phyloP scores from a whole-genome alignment of 345 rosid genomes.

The Clausena lansium region DNA sequence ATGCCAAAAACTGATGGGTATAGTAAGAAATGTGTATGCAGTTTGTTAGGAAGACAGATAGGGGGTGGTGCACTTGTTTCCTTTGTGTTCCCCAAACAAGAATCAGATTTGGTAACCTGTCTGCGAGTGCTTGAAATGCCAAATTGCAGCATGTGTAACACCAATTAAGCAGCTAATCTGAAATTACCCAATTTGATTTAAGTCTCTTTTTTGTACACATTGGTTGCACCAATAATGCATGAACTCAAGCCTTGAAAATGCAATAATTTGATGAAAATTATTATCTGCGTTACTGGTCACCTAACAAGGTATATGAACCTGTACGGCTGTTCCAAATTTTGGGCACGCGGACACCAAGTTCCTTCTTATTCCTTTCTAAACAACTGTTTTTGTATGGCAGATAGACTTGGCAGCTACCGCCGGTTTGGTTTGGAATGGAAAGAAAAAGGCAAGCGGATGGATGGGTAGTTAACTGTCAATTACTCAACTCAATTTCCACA shows the following conservation, averaged over 20 bases:
- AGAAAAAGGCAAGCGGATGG: neutral
- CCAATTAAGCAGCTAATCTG: neutral
- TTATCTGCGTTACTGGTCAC: neutral
- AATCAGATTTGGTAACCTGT: conserved; percentile 11
- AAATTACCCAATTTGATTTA: neutral
- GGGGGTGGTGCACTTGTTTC: conserved; percentile 20
- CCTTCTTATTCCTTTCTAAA: neutral
- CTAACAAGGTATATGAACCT: neutral
- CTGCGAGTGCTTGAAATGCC: neutral
- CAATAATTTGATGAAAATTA: neutral
- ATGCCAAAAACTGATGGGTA: neutral
- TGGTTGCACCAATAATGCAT: neutral
- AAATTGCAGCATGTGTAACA: neutral
- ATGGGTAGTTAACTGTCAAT: neutral
- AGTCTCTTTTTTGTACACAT: neutral
- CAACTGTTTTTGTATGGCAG: neutral
- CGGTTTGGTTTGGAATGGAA: neutral
- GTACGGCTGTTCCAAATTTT: neutral
- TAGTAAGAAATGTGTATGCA: neutral
- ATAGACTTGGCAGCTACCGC: neutral
- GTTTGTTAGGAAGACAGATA: conserved; percentile 22
- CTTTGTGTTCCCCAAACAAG: neutral
- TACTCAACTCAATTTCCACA: neutral
- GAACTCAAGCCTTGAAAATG: neutral
- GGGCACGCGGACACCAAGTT: neutral